A percentile compares a stretch with the other conserved stretches of the same genome.
phyloP scores from a whole-genome alignment of 495 filamentous ascomycete genomes.

The Delitschia confertaspora region DNA sequence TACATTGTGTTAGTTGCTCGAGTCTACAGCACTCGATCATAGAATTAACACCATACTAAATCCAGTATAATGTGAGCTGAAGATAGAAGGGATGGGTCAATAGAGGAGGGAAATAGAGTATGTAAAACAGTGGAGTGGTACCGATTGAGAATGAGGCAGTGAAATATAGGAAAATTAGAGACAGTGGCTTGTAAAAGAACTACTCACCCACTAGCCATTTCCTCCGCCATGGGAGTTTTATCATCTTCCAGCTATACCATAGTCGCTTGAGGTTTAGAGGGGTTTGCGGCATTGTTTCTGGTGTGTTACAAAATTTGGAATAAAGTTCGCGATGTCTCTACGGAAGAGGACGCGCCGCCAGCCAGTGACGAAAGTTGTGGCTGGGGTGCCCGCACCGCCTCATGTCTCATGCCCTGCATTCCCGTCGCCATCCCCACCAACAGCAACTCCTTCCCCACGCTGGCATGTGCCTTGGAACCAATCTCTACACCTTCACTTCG shows the following conservation, averaged over 20 bases:
- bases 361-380: conserved; percentile 19
- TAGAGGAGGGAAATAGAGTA: background rate
- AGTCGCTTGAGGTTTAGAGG: conserved; percentile 37
- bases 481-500: background rate
- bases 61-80: background rate
- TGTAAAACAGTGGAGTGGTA: background rate
- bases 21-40: background rate
- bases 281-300: conserved; percentile 26
- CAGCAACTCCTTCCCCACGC: conserved; percentile 3
- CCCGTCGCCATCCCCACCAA: conserved; percentile 6
- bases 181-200: background rate
- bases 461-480: conserved; percentile 6
- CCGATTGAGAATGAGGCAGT: background rate
- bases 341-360: conserved; percentile 10
- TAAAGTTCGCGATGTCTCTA: too few relatives aligned
- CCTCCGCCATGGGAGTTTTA: conserved; percentile 78
- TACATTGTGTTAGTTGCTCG: conserved; percentile 30
- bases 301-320: too few relatives aligned
- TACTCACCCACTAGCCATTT: conserved; percentile 64
- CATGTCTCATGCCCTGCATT: conserved; percentile 1
- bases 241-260: conserved; percentile 81
- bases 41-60: background rate
- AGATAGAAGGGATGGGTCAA: background rate
- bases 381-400: conserved; percentile 6
- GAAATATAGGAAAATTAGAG: background rate